Evolutionary conservation across 768 basidiomycete species (phyloP).

Genomic region (Hericium rajendrae): DNA sequence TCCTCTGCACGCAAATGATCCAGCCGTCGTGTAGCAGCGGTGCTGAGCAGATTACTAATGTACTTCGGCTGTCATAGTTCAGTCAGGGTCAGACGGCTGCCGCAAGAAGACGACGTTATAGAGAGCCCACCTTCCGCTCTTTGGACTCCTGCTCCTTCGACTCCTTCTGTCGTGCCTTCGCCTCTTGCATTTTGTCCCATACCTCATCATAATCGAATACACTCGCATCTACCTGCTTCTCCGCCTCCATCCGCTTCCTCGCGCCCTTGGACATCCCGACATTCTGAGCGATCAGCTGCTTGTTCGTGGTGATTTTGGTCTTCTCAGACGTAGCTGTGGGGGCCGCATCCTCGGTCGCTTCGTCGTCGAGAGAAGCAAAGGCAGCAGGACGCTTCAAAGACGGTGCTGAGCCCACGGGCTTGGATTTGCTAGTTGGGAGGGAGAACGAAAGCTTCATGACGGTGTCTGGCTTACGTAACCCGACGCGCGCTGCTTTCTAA

Average conservation of each 20-base stretch:
- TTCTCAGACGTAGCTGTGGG: constrained; percentile 32
- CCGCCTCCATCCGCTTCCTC: constrained; percentile 69
- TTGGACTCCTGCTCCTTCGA: constrained; percentile 67
- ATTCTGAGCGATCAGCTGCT: constrained; percentile 48
- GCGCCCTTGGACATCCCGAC: constrained; percentile 51
- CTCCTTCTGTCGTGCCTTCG: constrained; percentile 63
- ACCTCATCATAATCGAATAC: constrained; percentile 96
- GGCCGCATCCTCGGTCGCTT: constrained; percentile 42
- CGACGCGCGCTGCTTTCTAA: not conserved
- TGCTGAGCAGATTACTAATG: constrained; percentile 65
- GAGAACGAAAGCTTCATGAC: constrained; percentile 89
- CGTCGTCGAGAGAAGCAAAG: constrained; percentile 58
- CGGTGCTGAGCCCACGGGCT: constrained; percentile 43
- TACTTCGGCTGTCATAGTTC: constrained; percentile 71
- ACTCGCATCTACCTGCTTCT: constrained; percentile 67
- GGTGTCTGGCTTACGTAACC: not conserved
- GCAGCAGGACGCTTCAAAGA: constrained; percentile 48
- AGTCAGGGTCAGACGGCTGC: not conserved
- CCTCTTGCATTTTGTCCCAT: constrained; percentile 92
- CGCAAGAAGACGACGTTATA: not conserved
- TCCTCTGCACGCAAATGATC: constrained; percentile 93
- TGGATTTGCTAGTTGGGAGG: constrained; percentile 42
- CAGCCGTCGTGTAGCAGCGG: constrained; percentile 79
- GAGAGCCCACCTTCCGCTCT: constrained; percentile 59
- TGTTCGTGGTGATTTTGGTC: constrained; percentile 37